A percentile compares a stretch with the other conserved stretches of the same genome.
Conservation (phyloP, 1,284 basidiomycete species). For the Apiotrichum siamense region DNA sequence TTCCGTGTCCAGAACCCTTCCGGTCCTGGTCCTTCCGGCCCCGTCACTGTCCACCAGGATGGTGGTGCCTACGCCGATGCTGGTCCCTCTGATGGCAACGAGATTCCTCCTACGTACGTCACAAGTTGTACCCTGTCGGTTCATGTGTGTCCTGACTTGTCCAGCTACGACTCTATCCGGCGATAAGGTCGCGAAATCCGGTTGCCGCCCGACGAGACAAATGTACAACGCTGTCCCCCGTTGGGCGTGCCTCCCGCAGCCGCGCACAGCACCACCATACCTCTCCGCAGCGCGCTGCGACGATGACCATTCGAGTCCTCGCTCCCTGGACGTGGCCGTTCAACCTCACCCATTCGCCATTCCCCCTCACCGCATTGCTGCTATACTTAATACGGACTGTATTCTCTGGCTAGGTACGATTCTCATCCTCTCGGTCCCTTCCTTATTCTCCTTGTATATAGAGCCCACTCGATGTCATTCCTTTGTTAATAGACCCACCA, state of each 20-base stretch:
- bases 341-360: too few relatives aligned
- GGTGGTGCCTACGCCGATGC: slow-evolving; percentile 25
- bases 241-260: too few relatives aligned
- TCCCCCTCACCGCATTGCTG: too few relatives aligned
- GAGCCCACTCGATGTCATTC: slow-evolving; percentile 11
- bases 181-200: too few relatives aligned
- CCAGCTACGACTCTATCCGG: slow-evolving; percentile 32
- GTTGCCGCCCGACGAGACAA: not conserved
- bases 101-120: slow-evolving; percentile 37
- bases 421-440: too few relatives aligned
- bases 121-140: not conserved
- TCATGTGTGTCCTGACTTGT: not conserved
- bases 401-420: not conserved
- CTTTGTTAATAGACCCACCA: too few relatives aligned
- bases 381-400: not conserved
- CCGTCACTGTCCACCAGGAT: slow-evolving; percentile 35
- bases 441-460: slow-evolving; percentile 1
- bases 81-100: slow-evolving; percentile 11
- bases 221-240: not conserved
- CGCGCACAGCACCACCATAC: too few relatives aligned
- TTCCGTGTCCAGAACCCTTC: slow-evolving; percentile 31
- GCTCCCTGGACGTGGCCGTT: too few relatives aligned
- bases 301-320: too few relatives aligned
- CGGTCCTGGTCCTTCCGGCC: not conserved
- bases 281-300: too few relatives aligned